Conservation (phyloP, 495 filamentous ascomycete species). For the Durotheca rogersii region DNA sequence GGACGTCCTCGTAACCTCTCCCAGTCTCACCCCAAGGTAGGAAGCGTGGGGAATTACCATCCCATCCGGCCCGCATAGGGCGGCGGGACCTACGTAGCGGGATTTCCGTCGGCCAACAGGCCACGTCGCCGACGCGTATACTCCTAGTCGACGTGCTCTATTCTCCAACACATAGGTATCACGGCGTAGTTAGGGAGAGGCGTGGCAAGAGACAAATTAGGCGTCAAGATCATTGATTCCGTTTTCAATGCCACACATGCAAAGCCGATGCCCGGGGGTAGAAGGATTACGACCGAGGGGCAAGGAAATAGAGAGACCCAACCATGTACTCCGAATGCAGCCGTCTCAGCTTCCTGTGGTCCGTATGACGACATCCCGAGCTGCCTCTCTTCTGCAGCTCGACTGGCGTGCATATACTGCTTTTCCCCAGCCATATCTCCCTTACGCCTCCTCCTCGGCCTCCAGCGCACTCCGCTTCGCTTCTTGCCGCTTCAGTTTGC, state of each 20-base stretch:
- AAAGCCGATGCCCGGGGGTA: conserved; percentile 39
- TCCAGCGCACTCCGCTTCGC: conserved; percentile 85
- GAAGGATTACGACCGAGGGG: conserved; percentile 45
- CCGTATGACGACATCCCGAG: conserved; percentile 36
- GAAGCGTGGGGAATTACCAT: no score
- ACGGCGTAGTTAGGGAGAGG: no score
- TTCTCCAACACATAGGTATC: no score
- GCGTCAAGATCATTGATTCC: conserved; percentile 55
- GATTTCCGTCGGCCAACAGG: no score
- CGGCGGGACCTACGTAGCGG: no score
- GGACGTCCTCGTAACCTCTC: no score
- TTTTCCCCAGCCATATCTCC: conserved; percentile 36
- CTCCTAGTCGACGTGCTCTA: no score
- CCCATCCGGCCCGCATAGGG: no score
- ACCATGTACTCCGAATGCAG: conserved; percentile 59
- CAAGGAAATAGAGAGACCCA: conserved; percentile 52
- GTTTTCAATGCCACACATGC: conserved; percentile 58
- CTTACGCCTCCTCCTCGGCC: conserved; percentile 69
- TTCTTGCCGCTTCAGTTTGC: conserved; percentile 81
- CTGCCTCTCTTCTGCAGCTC: conserved; percentile 34
- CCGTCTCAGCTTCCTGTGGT: conserved; percentile 48
- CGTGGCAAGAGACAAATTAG: conserved; percentile 4
- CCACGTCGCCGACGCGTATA: no score
- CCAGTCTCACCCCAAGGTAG: no score
- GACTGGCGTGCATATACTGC: conserved; percentile 34